Conservation (phyloP, 768 basidiomycete genomes). For the Fibroporia radiculosa region DNA sequence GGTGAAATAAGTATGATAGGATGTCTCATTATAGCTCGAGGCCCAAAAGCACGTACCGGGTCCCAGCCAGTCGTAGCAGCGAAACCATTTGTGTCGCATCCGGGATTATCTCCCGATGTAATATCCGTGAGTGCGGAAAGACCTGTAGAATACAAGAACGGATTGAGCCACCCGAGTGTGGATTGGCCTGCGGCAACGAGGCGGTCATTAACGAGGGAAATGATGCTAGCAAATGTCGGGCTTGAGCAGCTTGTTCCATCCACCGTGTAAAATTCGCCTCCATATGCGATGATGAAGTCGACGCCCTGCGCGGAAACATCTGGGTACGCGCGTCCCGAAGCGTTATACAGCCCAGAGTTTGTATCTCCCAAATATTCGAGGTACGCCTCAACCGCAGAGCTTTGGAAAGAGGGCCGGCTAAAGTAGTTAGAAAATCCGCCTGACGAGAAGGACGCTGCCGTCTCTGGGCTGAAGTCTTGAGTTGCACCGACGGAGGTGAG, state of each 20-base stretch:
- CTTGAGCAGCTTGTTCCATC: slow-evolving; percentile 58
- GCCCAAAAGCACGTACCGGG: slow-evolving; percentile 14
- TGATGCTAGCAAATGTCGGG: slow-evolving; percentile 54
- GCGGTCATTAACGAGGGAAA: slow-evolving; percentile 44
- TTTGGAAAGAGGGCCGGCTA: slow-evolving; percentile 45
- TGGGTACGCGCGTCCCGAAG: slow-evolving; percentile 39
- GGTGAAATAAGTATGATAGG: not conserved
- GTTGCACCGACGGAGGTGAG: slow-evolving; percentile 64
- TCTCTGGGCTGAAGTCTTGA: slow-evolving; percentile 43
- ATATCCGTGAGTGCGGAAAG: slow-evolving; percentile 20
- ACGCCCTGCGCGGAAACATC: slow-evolving; percentile 57
- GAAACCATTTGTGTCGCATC: slow-evolving; percentile 24
- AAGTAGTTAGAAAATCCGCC: slow-evolving; percentile 71
- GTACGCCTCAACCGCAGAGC: slow-evolving; percentile 34
- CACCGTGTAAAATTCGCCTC: slow-evolving; percentile 28
- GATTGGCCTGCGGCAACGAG: slow-evolving; percentile 23
- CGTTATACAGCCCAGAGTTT: slow-evolving; percentile 53
- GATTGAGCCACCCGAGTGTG: slow-evolving; percentile 32
- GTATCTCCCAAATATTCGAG: slow-evolving; percentile 37
- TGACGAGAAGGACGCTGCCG: slow-evolving; percentile 52
- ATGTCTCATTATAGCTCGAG: not conserved
- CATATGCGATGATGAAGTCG: slow-evolving; percentile 38
- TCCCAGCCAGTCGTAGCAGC: slow-evolving; percentile 25
- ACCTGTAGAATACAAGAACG: slow-evolving; percentile 24
- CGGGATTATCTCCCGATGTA: slow-evolving; percentile 11